Conservation (phyloP, 2,329 filamentous ascomycete species). For the Gaeumannomyces tritici region DNA sequence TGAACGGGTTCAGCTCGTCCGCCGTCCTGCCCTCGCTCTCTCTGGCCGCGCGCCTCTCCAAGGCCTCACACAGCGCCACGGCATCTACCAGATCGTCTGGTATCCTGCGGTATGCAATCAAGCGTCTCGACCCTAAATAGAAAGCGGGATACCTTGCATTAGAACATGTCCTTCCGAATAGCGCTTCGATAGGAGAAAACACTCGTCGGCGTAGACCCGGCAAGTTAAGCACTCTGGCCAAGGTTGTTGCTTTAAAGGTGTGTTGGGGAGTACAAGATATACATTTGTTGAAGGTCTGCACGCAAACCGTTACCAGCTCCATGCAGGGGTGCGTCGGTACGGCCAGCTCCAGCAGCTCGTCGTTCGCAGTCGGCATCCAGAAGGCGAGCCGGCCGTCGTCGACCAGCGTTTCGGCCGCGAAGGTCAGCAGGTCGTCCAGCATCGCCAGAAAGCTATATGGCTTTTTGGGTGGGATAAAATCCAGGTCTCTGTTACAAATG, state of each 20-base stretch:
- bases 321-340: constrained; percentile 71
- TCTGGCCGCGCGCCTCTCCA: constrained; percentile 17
- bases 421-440: constrained; percentile 80
- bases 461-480: constrained; percentile 78
- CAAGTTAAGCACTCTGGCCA: not conserved
- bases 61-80: constrained; percentile 23
- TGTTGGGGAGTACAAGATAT: constrained; percentile 11
- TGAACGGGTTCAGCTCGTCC: constrained; percentile 52
- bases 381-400: constrained; percentile 74
- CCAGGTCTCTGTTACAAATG: constrained; percentile 30
- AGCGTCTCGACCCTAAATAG: constrained; percentile 65
- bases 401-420: constrained; percentile 68
- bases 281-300: constrained; percentile 88
- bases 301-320: constrained; percentile 64
- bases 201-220: too few species aligned
- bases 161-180: too few species aligned
- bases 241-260: not conserved
- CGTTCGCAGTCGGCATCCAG: constrained; percentile 93
- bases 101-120: constrained; percentile 76
- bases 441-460: constrained; percentile 89
- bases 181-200: too few species aligned
- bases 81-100: constrained; percentile 46
- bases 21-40: constrained; percentile 36
- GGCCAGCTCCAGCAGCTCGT: constrained; percentile 64
- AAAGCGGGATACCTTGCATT: not conserved